Evolutionary conservation across 306 rosid genomes (phyloP).

Genomic region (Dicorynia guianensis): DNA sequence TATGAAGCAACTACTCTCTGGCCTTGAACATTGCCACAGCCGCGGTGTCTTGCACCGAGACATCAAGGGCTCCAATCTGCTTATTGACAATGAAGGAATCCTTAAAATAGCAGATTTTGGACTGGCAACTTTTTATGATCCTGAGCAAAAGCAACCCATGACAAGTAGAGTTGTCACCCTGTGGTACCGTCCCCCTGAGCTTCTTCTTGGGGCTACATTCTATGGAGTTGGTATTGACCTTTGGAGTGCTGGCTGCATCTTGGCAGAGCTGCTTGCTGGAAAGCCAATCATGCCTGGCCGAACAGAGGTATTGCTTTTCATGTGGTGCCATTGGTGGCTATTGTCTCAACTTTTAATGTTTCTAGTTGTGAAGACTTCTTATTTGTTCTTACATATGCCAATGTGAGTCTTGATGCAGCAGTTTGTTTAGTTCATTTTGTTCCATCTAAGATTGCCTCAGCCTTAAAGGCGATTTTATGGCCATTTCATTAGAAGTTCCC

Average conservation of each 20-base stretch:
- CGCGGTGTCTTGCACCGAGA: slow-evolving; percentile 94
- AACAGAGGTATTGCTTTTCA: slow-evolving; percentile 77
- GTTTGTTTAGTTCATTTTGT: slow-evolving; percentile 22
- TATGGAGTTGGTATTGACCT: slow-evolving; percentile 87
- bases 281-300: slow-evolving; percentile 99
- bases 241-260: slow-evolving; percentile 99
- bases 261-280: slow-evolving; percentile 96
- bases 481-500: slow-evolving; percentile 18
- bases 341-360: slow-evolving; percentile 32
- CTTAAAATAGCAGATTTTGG: slow-evolving; percentile 99
- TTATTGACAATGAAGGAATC: slow-evolving; percentile 84
- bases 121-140: slow-evolving; percentile 79
- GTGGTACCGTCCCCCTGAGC: slow-evolving; percentile 98
- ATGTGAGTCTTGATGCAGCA: slow-evolving; percentile 16
- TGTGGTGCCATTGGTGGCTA: slow-evolving; percentile 33
- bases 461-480: slow-evolving; percentile 1
- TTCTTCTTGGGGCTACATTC: slow-evolving; percentile 90
- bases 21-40: slow-evolving; percentile 98
- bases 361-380: slow-evolving; percentile 22
- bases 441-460: slow-evolving; percentile 16
- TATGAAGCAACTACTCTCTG: slow-evolving; percentile 93
- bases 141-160: slow-evolving; percentile 72
- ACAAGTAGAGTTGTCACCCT: slow-evolving; percentile 98
- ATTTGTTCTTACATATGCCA: slow-evolving; percentile 31
- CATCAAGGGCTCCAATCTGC: slow-evolving; percentile 97